Evolutionary conservation across 2,329 filamentous ascomycete species (phyloP).

Genomic region (Cadophora sp.): DNA sequence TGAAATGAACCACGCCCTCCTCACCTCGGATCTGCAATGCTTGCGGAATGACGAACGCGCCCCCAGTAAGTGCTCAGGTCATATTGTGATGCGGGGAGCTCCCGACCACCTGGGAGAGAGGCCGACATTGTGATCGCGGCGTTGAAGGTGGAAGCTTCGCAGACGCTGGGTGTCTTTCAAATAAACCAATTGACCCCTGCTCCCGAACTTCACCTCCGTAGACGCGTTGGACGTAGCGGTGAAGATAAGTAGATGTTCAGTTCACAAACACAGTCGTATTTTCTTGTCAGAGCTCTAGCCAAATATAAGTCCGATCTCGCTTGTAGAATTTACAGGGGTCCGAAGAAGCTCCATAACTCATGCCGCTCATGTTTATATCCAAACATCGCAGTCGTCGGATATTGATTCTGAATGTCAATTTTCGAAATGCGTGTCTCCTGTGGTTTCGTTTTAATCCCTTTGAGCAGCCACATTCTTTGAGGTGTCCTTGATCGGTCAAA

Average conservation of each 20-base stretch:
- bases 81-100: slow-evolving; percentile 90
- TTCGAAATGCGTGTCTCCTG: neutral
- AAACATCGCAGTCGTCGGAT: neutral
- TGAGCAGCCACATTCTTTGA: neutral
- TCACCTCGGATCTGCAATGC: slow-evolving; percentile 95
- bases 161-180: neutral
- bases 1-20: slow-evolving; percentile 44
- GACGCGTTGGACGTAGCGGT: neutral
- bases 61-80: slow-evolving; percentile 95
- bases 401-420: neutral
- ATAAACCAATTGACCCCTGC: neutral
- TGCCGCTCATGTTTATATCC: neutral
- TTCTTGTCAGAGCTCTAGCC: neutral
- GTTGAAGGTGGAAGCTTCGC: neutral
- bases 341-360: neutral
- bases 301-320: slow-evolving; percentile 12
- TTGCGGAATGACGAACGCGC: slow-evolving; percentile 85
- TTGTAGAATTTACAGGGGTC: neutral
- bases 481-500: neutral
- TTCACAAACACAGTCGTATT: neutral
- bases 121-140: slow-evolving; percentile 60
- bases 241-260: slow-evolving; percentile 2
- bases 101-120: slow-evolving; percentile 72
- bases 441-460: neutral
- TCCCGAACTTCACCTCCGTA: neutral